Evolutionary conservation across 495 filamentous ascomycete species (phyloP).

Genomic region (Penicillium canescens): DNA sequence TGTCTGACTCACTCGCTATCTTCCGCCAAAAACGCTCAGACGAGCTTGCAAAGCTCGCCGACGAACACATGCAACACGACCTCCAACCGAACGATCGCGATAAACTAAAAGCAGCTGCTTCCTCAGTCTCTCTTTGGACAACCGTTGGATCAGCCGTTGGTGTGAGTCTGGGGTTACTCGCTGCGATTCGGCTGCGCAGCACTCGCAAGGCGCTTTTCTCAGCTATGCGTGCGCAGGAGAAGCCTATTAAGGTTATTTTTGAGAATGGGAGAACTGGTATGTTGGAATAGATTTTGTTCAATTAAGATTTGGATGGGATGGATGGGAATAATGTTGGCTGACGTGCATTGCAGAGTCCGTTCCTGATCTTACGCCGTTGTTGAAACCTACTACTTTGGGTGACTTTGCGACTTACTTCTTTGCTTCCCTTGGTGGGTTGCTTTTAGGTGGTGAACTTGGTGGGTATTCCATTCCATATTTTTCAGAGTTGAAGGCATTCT

Average conservation of each 20-base stretch:
- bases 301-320: neutral
- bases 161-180: conserved; percentile 56
- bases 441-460: conserved; percentile 65
- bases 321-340: neutral
- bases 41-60: conserved; percentile 58
- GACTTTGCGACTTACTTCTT: conserved; percentile 65
- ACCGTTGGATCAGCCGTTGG: conserved; percentile 60
- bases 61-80: conserved; percentile 64
- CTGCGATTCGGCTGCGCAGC: conserved; percentile 56
- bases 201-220: conserved; percentile 57
- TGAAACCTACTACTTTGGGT: conserved; percentile 57
- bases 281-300: neutral
- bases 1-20: conserved; percentile 54
- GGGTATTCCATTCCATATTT: neutral
- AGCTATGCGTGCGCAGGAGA: conserved; percentile 57
- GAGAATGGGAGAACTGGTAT: conserved; percentile 58
- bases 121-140: conserved; percentile 51
- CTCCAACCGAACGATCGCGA: conserved; percentile 60
- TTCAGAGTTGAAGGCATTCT: neutral
- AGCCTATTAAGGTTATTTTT: conserved; percentile 62
- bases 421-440: conserved; percentile 59
- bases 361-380: conserved; percentile 57
- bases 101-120: conserved; percentile 52
- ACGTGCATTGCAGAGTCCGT: conserved; percentile 48
- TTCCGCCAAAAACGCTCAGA: conserved; percentile 54